phyloP scores from a whole-genome alignment of 106 monocot genomes.

The Xerophyta viscosa region DNA sequence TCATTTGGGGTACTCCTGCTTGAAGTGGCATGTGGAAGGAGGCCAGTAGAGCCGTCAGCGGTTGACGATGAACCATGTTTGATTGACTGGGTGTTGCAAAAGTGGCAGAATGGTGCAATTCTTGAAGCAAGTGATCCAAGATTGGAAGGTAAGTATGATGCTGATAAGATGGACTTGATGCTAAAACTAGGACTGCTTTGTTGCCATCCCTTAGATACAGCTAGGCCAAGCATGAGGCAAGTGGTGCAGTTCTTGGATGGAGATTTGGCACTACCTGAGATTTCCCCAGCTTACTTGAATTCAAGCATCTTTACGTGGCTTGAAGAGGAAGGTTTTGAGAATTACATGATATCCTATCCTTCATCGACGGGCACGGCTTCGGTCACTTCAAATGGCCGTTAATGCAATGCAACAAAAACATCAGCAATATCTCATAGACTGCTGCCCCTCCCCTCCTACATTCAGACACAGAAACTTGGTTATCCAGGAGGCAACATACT shows the following conservation, averaged over 20 bases:
- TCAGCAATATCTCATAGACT: background rate
- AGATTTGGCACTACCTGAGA: background rate
- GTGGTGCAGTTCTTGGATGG: constrained; percentile 5
- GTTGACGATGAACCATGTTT: background rate
- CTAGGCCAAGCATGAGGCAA: constrained; percentile 8
- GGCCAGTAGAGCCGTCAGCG: constrained; percentile 6
- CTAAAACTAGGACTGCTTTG: background rate
- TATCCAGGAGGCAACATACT: too few relatives aligned
- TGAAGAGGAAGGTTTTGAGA: background rate
- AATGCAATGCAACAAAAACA: too few relatives aligned
- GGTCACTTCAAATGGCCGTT: background rate
- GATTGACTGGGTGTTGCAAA: background rate
- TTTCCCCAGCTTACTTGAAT: background rate
- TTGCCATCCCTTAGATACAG: background rate
- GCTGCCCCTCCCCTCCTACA: too few relatives aligned
- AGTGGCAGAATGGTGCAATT: constrained; percentile 5
- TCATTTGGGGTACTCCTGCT: constrained; percentile 11
- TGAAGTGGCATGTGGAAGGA: constrained; percentile 13
- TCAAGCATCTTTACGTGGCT: background rate
- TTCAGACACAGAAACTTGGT: too few relatives aligned
- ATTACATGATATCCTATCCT: background rate
- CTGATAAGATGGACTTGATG: background rate
- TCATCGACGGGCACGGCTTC: background rate
- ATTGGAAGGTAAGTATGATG: background rate
- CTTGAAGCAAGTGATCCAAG: background rate